phyloP scores from a whole-genome alignment of 768 basidiomycete genomes.

The Amanita polypyramis region DNA sequence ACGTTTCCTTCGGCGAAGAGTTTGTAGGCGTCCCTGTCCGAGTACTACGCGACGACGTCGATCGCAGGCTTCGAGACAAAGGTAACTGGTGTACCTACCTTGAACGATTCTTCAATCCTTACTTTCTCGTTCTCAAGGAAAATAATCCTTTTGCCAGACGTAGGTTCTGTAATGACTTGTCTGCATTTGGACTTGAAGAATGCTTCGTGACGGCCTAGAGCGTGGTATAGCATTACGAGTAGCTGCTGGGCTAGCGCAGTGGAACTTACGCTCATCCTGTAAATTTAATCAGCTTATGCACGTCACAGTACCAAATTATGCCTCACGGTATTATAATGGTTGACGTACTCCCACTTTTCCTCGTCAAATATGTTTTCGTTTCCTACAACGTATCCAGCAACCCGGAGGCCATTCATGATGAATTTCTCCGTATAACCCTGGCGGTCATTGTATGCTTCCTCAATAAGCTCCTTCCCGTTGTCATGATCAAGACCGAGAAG shows the following conservation, averaged over 20 bases:
- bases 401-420: constrained; percentile 77
- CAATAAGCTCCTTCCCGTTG: constrained; percentile 59
- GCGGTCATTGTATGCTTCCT: constrained; percentile 79
- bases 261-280: constrained; percentile 20
- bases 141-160: constrained; percentile 27
- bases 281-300: background rate
- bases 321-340: constrained; percentile 36
- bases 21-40: constrained; percentile 52
- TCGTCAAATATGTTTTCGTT: constrained; percentile 53
- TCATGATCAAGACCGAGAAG: constrained; percentile 88
- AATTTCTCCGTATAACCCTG: constrained; percentile 65
- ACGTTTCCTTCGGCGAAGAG: constrained; percentile 71
- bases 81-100: constrained; percentile 35
- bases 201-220: constrained; percentile 70
- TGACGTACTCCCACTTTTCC: constrained; percentile 71
- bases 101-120: constrained; percentile 80
- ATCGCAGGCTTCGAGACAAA: background rate
- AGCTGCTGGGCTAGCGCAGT: background rate
- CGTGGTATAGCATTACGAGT: background rate
- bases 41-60: constrained; percentile 45
- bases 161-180: constrained; percentile 48
- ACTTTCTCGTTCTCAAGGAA: constrained; percentile 70
- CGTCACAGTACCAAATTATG: background rate
- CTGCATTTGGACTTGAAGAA: constrained; percentile 59
- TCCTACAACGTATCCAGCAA: constrained; percentile 59